Conservation (phyloP, 1,139 yeast genomes). For the Wickerhamiella pararugosa region DNA sequence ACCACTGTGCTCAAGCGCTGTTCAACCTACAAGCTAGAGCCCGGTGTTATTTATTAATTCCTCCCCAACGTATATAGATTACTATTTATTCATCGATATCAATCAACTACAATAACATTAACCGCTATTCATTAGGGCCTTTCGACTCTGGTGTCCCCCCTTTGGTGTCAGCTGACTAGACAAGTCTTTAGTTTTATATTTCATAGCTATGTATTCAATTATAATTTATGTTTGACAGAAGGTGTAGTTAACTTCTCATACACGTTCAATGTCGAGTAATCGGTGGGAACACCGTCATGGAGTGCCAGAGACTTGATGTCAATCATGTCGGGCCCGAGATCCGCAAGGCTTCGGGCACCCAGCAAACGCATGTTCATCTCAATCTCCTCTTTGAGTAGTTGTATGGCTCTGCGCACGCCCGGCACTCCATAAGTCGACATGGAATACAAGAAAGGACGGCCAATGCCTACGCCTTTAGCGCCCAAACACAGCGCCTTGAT, state of each 20-base stretch:
- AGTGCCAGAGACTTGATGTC: slow-evolving; percentile 30
- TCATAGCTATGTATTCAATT: background rate
- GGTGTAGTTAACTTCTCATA: slow-evolving; percentile 29
- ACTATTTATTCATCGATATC: background rate
- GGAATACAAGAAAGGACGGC: slow-evolving; percentile 63
- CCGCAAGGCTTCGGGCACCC: slow-evolving; percentile 55
- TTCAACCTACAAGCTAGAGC: too few relatives aligned
- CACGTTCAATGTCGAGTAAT: slow-evolving; percentile 30
- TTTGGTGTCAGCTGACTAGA: background rate
- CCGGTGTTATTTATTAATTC: background rate
- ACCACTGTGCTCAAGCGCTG: too few relatives aligned
- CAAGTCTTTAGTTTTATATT: too few relatives aligned
- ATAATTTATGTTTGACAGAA: slow-evolving; percentile 20
- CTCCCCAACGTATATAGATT: background rate
- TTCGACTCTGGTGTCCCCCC: too few relatives aligned
- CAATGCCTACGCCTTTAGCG: slow-evolving; percentile 65
- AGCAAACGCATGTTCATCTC: slow-evolving; percentile 78
- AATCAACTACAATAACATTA: too few relatives aligned
- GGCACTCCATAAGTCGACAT: slow-evolving; percentile 62
- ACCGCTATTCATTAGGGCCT: too few relatives aligned
- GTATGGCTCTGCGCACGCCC: slow-evolving; percentile 69
- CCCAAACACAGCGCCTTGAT: slow-evolving; percentile 61
- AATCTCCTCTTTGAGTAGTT: slow-evolving; percentile 64
- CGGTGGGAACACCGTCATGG: slow-evolving; percentile 34
- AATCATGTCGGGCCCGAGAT: slow-evolving; percentile 41